phyloP scores from a whole-genome alignment of 1,284 basidiomycete species.

The Gymnopus androsaceus region DNA sequence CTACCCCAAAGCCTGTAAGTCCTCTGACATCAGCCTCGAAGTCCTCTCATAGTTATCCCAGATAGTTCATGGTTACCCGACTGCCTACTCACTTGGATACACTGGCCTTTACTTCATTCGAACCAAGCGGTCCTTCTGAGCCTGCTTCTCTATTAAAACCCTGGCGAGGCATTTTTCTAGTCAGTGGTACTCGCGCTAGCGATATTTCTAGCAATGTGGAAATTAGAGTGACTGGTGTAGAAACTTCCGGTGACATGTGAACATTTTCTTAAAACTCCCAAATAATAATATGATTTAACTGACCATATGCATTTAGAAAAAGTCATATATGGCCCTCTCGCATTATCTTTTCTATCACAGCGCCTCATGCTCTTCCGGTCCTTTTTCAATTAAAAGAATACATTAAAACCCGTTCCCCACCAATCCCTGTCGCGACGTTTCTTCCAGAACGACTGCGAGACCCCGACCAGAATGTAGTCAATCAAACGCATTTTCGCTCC shows the following conservation, averaged over 20 bases:
- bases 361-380: constrained; percentile 19
- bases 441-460: constrained; percentile 61
- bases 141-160: constrained; percentile 29
- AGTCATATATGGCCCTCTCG: constrained; percentile 33
- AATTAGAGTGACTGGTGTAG: constrained; percentile 59
- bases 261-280: constrained; percentile 29
- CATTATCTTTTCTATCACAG: constrained; percentile 20
- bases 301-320: constrained; percentile 17
- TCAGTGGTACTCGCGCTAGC: constrained; percentile 46
- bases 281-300: not conserved
- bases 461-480: constrained; percentile 46
- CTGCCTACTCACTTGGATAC: constrained; percentile 60
- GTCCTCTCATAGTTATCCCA: not conserved
- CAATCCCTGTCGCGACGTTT: constrained; percentile 58
- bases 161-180: constrained; percentile 57
- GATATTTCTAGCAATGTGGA: constrained; percentile 49
- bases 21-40: constrained; percentile 23
- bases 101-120: constrained; percentile 48
- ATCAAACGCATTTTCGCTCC: constrained; percentile 54
- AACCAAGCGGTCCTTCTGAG: constrained; percentile 18
- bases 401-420: constrained; percentile 5
- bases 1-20: constrained; percentile 21
- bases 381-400: constrained; percentile 14
- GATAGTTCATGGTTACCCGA: constrained; percentile 53
- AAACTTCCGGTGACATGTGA: constrained; percentile 68